Percentiles rank a stretch among this genome's conserved stretches.
These are phyloP conservation scores for Cantharellus cinnabarinus DNA, from an alignment of 768 basidiomycete genomes.

Conservation along the genomic window DNA sequence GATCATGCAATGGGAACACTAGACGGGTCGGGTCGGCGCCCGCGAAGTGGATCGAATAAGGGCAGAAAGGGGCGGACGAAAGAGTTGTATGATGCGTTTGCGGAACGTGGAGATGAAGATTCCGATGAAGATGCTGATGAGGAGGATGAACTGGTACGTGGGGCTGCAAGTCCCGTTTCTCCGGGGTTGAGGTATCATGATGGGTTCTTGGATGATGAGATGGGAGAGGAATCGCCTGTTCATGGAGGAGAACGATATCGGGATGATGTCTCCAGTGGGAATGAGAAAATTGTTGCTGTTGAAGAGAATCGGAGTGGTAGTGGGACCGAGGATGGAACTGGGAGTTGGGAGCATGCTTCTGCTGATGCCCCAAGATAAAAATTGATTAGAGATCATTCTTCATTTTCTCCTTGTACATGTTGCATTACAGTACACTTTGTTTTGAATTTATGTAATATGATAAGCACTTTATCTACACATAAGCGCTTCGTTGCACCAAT, in stretches of 20 bases:
- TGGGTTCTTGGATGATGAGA: conserved; percentile 64
- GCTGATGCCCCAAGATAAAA: not conserved
- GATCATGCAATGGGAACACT: conserved; percentile 64
- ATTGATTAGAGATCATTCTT: too few species aligned
- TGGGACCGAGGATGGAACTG: conserved; percentile 27
- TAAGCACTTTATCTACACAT: too few species aligned
- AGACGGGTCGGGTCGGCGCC: conserved; percentile 6
- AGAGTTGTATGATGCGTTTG: conserved; percentile 94
- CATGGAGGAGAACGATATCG: not conserved
- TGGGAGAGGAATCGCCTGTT: not conserved
- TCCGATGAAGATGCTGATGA: conserved; percentile 43
- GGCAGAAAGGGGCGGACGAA: conserved; percentile 31
- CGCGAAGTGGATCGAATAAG: not conserved
- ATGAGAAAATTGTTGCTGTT: not conserved
- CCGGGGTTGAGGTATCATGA: conserved; percentile 43
- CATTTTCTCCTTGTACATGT: too few species aligned
- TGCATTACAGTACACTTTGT: too few species aligned
- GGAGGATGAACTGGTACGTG: conserved; percentile 34
- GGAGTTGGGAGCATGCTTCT: conserved; percentile 42
- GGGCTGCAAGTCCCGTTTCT: conserved; percentile 13
- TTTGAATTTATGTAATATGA: too few species aligned
- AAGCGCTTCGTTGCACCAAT: too few species aligned
- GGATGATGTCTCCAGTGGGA: not conserved
- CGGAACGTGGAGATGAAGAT: conserved; percentile 68
- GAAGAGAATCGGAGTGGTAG: not conserved